phyloP scores from a whole-genome alignment of 768 basidiomycete species.

The Leccinellum rugosiceps region DNA sequence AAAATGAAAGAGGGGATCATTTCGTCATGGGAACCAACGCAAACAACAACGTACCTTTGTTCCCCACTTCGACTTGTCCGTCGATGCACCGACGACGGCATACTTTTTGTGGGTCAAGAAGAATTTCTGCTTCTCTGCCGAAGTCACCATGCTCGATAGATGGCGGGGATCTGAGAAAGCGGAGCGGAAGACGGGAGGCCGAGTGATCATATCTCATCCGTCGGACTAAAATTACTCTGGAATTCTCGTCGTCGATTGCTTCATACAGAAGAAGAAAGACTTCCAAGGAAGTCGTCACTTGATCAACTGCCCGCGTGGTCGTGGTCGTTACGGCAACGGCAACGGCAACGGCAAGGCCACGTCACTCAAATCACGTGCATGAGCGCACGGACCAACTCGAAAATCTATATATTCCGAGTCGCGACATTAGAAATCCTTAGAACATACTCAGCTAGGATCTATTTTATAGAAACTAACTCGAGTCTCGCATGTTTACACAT shows the following conservation, averaged over 20 bases:
- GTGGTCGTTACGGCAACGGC: background rate
- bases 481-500: conserved; percentile 79
- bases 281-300: background rate
- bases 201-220: conserved; percentile 1
- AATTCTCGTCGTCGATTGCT: background rate
- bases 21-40: background rate
- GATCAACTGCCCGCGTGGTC: background rate
- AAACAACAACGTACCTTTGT: conserved; percentile 54
- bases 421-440: conserved; percentile 38
- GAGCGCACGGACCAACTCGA: conserved; percentile 33
- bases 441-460: conserved; percentile 83
- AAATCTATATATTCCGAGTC: conserved; percentile 32
- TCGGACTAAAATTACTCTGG: background rate
- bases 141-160: conserved; percentile 22
- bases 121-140: conserved; percentile 42
- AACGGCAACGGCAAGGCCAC: no score
- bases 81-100: conserved; percentile 83
- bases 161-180: conserved; percentile 2
- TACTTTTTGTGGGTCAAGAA: conserved; percentile 65
- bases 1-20: background rate
- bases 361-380: conserved; percentile 20
- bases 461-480: conserved; percentile 77
- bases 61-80: conserved; percentile 73
- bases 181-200: conserved; percentile 4
- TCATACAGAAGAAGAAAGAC: background rate